Conservation (phyloP, 2,329 filamentous ascomycete genomes). For the Fusarium scirpi region DNA sequence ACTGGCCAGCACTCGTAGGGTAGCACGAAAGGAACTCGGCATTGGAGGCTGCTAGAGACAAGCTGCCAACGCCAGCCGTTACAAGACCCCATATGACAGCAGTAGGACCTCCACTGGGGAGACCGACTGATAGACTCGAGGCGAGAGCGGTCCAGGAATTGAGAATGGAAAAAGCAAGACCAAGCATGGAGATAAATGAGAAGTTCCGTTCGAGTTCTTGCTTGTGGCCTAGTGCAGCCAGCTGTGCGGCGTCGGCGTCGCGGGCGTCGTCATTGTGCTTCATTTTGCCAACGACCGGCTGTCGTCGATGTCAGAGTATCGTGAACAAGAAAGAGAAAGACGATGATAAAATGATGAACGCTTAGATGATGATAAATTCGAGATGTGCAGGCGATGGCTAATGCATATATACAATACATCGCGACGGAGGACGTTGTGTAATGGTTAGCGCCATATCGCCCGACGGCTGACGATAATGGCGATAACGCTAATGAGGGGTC, state of each 20-base stretch:
- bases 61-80: conserved; percentile 51
- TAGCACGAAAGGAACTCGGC: conserved; percentile 78
- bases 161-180: conserved; percentile 60
- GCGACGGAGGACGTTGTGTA: neutral
- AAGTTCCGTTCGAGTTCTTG: neutral
- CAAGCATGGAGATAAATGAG: conserved; percentile 51
- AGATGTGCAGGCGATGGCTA: neutral
- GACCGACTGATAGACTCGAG: conserved; percentile 58
- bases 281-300: neutral
- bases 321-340: neutral
- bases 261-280: neutral
- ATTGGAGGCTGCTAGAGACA: conserved; percentile 70
- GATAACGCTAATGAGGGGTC: neutral
- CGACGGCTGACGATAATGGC: neutral
- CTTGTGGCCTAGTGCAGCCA: neutral
- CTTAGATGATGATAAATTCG: neutral
- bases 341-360: neutral
- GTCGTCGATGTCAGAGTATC: neutral
- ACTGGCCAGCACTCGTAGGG: conserved; percentile 69
- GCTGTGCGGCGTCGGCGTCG: neutral
- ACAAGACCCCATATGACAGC: conserved; percentile 74
- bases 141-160: conserved; percentile 62
- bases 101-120: conserved; percentile 72
- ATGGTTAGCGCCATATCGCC: neutral
- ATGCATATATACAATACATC: neutral